These are phyloP conservation scores for Pseudonitzschia delicatissima DNA, from an alignment of 108 stramenopile genomes.

Conservation along the genomic window DNA sequence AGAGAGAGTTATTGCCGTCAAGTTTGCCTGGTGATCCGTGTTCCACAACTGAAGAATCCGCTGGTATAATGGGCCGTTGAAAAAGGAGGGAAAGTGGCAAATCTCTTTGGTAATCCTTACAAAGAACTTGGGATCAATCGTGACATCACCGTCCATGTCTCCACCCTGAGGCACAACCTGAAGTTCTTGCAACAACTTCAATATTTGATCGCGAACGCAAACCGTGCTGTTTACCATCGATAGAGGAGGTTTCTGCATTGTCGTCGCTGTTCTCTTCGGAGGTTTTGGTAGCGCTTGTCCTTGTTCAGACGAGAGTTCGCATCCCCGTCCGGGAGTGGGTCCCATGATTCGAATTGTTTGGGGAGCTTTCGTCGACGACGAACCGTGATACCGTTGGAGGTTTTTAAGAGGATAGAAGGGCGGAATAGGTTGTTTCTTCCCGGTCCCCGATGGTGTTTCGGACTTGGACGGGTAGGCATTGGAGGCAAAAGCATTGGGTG, in stretches of 20 bases:
- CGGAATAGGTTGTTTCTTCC: slow-evolving; percentile 18
- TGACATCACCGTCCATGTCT: background rate
- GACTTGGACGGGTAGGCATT: background rate
- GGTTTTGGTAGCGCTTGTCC: background rate
- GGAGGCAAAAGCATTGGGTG: background rate
- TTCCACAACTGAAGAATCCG: slow-evolving; percentile 76
- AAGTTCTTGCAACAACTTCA: slow-evolving; percentile 9
- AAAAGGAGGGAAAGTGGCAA: slow-evolving; percentile 91
- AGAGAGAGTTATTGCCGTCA: slow-evolving; percentile 41
- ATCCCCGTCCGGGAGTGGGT: slow-evolving; percentile 19
- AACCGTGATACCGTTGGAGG: slow-evolving; percentile 21
- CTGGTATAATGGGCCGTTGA: slow-evolving; percentile 84
- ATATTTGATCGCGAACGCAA: slow-evolving; percentile 27
- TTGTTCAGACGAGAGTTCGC: background rate
- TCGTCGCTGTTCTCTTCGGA: background rate
- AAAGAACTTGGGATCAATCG: slow-evolving; percentile 69
- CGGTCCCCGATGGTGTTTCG: background rate
- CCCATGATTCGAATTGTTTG: slow-evolving; percentile 44
- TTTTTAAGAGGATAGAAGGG: slow-evolving; percentile 37
- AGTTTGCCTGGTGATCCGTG: background rate
- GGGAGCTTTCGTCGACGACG: slow-evolving; percentile 40
- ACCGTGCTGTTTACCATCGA: background rate
- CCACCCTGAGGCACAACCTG: background rate
- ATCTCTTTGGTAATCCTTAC: slow-evolving; percentile 91
- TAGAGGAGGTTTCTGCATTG: background rate